These are phyloP conservation scores for Bipolaris zeicola DNA, from an alignment of 2,329 filamentous ascomycete genomes.

Conservation along the genomic window DNA sequence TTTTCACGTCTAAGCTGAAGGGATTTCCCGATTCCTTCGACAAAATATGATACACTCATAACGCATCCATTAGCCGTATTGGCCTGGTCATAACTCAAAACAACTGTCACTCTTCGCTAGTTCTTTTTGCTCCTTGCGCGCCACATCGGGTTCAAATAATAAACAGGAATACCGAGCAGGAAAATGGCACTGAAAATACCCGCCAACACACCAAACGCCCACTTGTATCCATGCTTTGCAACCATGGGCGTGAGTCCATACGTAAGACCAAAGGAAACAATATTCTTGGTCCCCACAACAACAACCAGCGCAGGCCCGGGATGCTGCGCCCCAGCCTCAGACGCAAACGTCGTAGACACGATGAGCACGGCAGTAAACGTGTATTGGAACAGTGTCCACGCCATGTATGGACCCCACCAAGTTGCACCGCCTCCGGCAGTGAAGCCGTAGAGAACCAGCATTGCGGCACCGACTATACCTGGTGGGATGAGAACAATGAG, in stretches of 20 bases:
- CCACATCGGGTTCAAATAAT: not conserved
- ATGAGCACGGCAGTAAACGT: not conserved
- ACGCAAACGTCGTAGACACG: slow-evolving; percentile 2
- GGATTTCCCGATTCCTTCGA: no score
- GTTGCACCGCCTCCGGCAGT: slow-evolving; percentile 1
- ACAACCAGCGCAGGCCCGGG: slow-evolving; percentile 3
- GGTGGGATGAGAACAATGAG: slow-evolving; percentile 1
- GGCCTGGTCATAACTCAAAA: not conserved
- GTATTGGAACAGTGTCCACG: slow-evolving; percentile 6
- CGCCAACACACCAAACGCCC: slow-evolving; percentile 4
- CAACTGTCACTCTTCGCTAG: not conserved
- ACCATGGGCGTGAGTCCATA: slow-evolving; percentile 4
- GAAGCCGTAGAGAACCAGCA: slow-evolving; percentile 4
- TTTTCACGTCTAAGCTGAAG: no score
- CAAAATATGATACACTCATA: no score
- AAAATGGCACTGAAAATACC: not conserved
- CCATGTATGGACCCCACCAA: slow-evolving; percentile 5
- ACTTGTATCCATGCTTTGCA: not conserved
- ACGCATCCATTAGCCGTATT: no score
- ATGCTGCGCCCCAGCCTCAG: slow-evolving; percentile 3
- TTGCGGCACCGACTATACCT: not conserved
- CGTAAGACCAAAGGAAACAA: slow-evolving; percentile 5
- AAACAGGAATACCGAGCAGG: not conserved
- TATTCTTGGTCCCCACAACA: slow-evolving; percentile 7
- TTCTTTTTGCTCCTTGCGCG: not conserved